Evolutionary conservation across 441 rosid species (phyloP), one percentile per base, ranked within the genome.

Genomic region (Pelargonium australe): DNA sequence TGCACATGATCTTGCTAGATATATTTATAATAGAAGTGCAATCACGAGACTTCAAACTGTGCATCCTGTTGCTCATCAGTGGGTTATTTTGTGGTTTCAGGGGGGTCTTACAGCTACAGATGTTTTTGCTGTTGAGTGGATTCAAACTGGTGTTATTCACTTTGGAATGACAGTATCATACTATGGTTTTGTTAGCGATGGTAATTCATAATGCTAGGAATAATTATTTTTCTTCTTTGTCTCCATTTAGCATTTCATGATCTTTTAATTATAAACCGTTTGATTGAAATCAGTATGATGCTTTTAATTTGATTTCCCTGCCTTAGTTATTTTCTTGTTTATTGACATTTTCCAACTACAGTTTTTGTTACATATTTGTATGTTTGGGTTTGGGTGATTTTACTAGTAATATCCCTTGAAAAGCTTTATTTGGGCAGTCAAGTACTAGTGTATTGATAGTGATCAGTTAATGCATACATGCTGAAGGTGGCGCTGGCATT

Each of bases 121-220:
- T 85, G 97, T 95, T 69, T 92, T 92, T 81, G 96, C 89, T 75
- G 94, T 93, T 23, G 85, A 91, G 80, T 93, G 98, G 98, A 84
- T 89, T 77, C 96, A 87, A 75, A 88, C 85, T 47, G 97, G 96
- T 73, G 72, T 75, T 65, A 76, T 87, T 68, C 98, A 89, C 85
- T 91, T 81, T 75, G 99, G 99, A 76, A 82, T 90, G 97, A 95
- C 96, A 2, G 95, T 87, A 70, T 90, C 97, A 40, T 95, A 95
- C 80, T 95, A 85, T 82, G 99, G 97, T 76, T 95, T 91, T 83
- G 97, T 91, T 66, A 84, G 99, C 64, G 96, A 95, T 73, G 99
- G 99, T 95, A 85, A 75, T 86, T 69, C 55, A 55, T 11, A 14
- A 23, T 68, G 19, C 20, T 67, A 19, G 55, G 60, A 7, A 10